Conservation (phyloP, 495 filamentous ascomycete species). For the Podospora bellae-mahoneyi region DNA sequence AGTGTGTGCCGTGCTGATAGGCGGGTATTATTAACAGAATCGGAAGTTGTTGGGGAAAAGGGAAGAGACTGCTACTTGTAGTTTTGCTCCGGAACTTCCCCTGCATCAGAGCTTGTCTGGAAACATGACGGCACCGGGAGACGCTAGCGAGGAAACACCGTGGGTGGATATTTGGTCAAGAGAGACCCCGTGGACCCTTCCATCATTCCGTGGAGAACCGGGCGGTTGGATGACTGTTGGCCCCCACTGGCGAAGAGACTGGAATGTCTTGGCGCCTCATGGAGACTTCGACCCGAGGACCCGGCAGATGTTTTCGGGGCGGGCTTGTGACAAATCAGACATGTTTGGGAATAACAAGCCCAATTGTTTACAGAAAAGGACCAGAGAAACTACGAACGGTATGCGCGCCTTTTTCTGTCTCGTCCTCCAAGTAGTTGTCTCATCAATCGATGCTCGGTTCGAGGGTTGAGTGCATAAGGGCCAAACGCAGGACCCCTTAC, state of each 20-base stretch:
- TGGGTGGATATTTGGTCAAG: not conserved
- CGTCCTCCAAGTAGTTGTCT: not conserved
- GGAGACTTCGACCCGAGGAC: not conserved
- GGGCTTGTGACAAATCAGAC: not conserved
- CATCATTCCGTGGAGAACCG: constrained; percentile 2
- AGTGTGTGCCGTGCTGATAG: not conserved
- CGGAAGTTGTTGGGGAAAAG: not conserved
- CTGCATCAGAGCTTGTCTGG: not conserved
- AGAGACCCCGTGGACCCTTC: constrained; percentile 3
- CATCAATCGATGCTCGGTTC: not conserved
- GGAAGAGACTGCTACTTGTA: not conserved
- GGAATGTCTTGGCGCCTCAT: constrained; percentile 26
- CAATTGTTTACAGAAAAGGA: not conserved
- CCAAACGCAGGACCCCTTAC: not conserved
- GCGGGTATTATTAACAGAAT: not conserved
- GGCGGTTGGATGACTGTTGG: constrained; percentile 1
- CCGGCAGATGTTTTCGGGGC: not conserved
- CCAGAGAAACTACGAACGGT: not conserved
- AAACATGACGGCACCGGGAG: not conserved
- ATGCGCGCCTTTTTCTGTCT: not conserved
- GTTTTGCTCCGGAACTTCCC: not conserved
- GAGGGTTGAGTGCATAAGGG: not conserved
- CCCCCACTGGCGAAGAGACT: constrained; percentile 11
- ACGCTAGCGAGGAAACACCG: not conserved
- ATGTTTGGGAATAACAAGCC: not conserved